phyloP scores from a whole-genome alignment of 2,329 filamentous ascomycete species.

The Aspergillus awamori region DNA sequence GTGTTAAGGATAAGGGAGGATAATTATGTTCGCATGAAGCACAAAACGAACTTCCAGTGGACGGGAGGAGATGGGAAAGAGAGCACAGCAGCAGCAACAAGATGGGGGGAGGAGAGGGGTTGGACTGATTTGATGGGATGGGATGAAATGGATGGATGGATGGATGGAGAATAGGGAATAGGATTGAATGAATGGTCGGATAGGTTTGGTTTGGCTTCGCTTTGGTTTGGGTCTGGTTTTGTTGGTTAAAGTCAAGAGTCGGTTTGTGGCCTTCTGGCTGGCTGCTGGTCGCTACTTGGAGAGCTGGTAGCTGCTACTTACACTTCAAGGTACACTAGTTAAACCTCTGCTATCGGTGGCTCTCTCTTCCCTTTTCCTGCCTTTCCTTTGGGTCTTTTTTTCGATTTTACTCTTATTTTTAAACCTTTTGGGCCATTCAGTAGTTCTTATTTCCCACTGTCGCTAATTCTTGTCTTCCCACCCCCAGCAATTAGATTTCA shows the following conservation, averaged over 20 bases:
- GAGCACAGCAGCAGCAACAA: background rate
- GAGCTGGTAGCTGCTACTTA: background rate
- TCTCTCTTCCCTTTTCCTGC: background rate
- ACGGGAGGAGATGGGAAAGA: background rate
- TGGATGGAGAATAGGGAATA: background rate
- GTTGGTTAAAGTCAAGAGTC: constrained; percentile 1
- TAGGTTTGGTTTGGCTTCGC: background rate
- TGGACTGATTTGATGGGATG: background rate
- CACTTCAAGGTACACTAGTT: too few species aligned
- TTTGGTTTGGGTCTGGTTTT: constrained; percentile 1
- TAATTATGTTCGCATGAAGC: constrained; percentile 4
- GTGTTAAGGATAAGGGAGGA: background rate
- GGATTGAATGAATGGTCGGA: background rate
- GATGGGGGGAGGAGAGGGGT: background rate
- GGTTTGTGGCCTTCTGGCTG: background rate
- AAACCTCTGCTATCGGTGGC: background rate
- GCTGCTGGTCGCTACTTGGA: background rate
- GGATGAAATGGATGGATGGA: background rate
- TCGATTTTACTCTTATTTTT: background rate
- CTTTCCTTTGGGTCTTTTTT: background rate
- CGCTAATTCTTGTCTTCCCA: background rate
- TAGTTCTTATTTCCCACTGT: background rate
- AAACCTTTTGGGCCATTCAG: background rate
- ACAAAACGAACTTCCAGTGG: background rate
- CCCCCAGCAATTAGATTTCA: background rate